Percentiles rank a stretch among this genome's conserved stretches.
Conservation (phyloP, 164 flowering plant genomes). For the Santalum album region DNA sequence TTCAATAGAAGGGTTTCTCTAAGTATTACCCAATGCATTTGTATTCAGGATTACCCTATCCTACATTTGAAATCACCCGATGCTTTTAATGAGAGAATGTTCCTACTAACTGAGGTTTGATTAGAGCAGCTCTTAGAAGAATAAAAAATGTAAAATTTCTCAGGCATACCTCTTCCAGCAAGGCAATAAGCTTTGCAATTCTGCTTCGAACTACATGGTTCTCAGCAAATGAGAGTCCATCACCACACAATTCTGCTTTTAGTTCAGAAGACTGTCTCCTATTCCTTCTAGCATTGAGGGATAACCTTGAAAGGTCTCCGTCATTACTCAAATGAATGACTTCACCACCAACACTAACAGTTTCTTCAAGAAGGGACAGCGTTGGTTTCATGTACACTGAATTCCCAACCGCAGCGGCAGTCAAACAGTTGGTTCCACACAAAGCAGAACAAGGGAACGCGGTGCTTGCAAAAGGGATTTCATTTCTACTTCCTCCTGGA, state of each 20-base stretch:
- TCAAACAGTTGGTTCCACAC: constrained; percentile 26
- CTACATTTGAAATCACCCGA: no score
- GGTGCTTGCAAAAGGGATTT: constrained; percentile 14
- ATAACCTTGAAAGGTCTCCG: constrained; percentile 20
- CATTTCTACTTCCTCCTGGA: constrained; percentile 25
- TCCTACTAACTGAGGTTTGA: no score
- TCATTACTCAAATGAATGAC: constrained; percentile 34
- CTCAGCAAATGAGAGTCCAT: constrained; percentile 24
- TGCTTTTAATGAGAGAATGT: no score
- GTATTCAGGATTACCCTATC: no score
- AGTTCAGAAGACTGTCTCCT: constrained; percentile 31
- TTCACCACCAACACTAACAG: constrained; percentile 36
- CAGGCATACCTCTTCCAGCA: constrained; percentile 57
- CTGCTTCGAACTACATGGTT: constrained; percentile 38
- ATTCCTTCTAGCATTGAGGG: constrained; percentile 23
- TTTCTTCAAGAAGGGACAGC: constrained; percentile 61
- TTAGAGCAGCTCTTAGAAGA: no score
- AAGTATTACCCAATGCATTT: no score
- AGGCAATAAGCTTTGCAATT: constrained; percentile 46
- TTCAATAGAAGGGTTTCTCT: no score
- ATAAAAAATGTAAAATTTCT: not conserved
- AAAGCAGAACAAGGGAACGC: constrained; percentile 23
- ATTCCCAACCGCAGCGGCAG: constrained; percentile 19
- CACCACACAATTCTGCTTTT: constrained; percentile 35
- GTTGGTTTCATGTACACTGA: constrained; percentile 58